Conservation (phyloP, 768 basidiomycete genomes). For the Leccinum uliginosum region DNA sequence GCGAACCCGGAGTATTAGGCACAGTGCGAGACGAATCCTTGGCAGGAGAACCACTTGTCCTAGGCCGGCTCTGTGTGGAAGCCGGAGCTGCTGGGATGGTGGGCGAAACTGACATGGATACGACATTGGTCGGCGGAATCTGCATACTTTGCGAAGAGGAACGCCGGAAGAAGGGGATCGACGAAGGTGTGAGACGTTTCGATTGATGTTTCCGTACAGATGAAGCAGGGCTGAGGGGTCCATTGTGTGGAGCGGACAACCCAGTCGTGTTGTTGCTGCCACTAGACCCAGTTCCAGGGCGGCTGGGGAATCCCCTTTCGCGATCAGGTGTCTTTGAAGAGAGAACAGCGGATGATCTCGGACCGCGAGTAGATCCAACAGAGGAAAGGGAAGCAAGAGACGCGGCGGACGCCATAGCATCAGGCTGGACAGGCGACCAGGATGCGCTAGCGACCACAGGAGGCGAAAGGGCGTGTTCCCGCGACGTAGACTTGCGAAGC, state of each 20-base stretch:
- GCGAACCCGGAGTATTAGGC: slow-evolving; percentile 54
- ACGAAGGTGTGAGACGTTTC: slow-evolving; percentile 85
- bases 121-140: slow-evolving; percentile 41
- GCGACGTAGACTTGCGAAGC: slow-evolving; percentile 64
- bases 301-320: slow-evolving; percentile 45
- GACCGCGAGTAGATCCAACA: slow-evolving; percentile 56
- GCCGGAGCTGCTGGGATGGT: slow-evolving; percentile 47
- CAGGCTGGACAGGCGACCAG: slow-evolving; percentile 70
- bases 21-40: slow-evolving; percentile 52
- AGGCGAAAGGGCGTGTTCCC: slow-evolving; percentile 53
- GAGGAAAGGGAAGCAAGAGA: slow-evolving; percentile 75
- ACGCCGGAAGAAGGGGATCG: slow-evolving; percentile 91
- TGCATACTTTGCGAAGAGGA: slow-evolving; percentile 89
- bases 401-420: slow-evolving; percentile 74
- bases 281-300: slow-evolving; percentile 74
- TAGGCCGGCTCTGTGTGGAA: slow-evolving; percentile 38
- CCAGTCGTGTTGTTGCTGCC: slow-evolving; percentile 63
- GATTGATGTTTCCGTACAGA: slow-evolving; percentile 62
- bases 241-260: slow-evolving; percentile 48
- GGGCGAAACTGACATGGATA: slow-evolving; percentile 45
- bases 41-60: slow-evolving; percentile 46
- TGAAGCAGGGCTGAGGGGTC: slow-evolving; percentile 68
- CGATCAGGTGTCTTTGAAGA: slow-evolving; percentile 64
- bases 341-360: slow-evolving; percentile 39
- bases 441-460: slow-evolving; percentile 39